Base-by-base conservation (phyloP, 352 stramenopile species). In the Phytophthora vignae region DNA sequence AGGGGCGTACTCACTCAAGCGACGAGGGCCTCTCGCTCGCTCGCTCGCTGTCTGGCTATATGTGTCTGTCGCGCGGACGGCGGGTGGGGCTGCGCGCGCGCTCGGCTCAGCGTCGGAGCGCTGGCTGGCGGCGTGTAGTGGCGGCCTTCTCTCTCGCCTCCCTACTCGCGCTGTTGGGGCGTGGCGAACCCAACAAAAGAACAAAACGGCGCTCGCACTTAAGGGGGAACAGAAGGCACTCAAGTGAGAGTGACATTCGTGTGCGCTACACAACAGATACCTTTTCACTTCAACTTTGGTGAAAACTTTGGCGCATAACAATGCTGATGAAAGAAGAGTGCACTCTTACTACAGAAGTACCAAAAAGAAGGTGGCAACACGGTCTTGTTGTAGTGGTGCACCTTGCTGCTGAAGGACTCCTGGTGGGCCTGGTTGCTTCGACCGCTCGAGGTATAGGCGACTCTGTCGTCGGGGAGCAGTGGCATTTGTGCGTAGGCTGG, bases 161-260 rank as follows among this genome's bases (percentile, higher is more conserved):
- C 19, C 29, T 48, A 4, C 40, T 48, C 40, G 46, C 46, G 46
- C 42, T 50, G 46, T 60, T 38, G 31, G 46, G 44, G 60, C 22
- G 44, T 55, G 22, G 38, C 40, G 55, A 53, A 67, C 57, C 64
- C 58, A 69, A 69, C 60, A 70, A 70, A 69, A 59, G 53, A 73
- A 72, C 42, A 64, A 67, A 65, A 71, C 61, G 60, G 27, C 42
- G 27, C 9, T 66, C 61, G 68, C 27, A 71, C 50, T 40, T 71
- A 71, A 58, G 2, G 12, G 55, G 4, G 29, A 6, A 46, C n/a
- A 3, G 36, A 21, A 8, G 40, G 40, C 29, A 33, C n/a, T 46
- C 25, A 61, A 69, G 27, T 42, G 52, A 61, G 21, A 50, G 44
- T 57, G 63, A 40, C 33, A 40, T 40, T 40, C 9, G 25, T 46